Percentiles rank a stretch among this genome's conserved stretches.
phyloP scores from a whole-genome alignment of 75 land plant species.

The Selaginella tamariscina region DNA sequence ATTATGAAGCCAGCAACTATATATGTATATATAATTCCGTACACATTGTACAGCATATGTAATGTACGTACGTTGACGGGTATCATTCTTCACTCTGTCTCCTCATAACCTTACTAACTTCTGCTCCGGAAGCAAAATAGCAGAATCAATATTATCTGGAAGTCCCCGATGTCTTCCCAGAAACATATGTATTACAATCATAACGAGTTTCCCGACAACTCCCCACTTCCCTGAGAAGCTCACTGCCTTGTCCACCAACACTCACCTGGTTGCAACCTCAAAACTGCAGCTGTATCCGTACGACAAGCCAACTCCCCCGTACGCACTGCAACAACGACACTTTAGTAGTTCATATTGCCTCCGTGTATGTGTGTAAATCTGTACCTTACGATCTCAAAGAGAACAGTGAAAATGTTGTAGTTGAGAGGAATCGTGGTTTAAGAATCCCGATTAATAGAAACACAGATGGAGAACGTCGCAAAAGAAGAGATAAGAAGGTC shows the following conservation, averaged over 20 bases:
- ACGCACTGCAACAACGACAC: slow-evolving; percentile 35
- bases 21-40: too few relatives aligned
- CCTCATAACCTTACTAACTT: background rate
- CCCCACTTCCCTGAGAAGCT: slow-evolving; percentile 51
- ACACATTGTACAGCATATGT: too few relatives aligned
- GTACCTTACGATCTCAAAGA: slow-evolving; percentile 64
- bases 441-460: slow-evolving; percentile 33
- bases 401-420: slow-evolving; percentile 49
- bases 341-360: background rate
- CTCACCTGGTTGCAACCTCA: background rate
- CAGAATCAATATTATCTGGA: slow-evolving; percentile 29
- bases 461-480: slow-evolving; percentile 43
- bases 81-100: background rate
- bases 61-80: too few relatives aligned
- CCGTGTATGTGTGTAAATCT: background rate
- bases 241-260: slow-evolving; percentile 26
- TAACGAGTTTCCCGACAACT: slow-evolving; percentile 24
- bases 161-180: slow-evolving; percentile 33
- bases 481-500: slow-evolving; percentile 37
- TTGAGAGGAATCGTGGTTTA: slow-evolving; percentile 60
- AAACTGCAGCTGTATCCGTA: slow-evolving; percentile 39
- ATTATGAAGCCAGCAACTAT: too few relatives aligned
- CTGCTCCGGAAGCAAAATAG: slow-evolving; percentile 12
- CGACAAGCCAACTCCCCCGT: slow-evolving; percentile 47
- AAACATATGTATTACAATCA: slow-evolving; percentile 37